Evolutionary conservation across 2,329 filamentous ascomycete genomes (phyloP).

Genomic region (Phyllosticta citriasiana): DNA sequence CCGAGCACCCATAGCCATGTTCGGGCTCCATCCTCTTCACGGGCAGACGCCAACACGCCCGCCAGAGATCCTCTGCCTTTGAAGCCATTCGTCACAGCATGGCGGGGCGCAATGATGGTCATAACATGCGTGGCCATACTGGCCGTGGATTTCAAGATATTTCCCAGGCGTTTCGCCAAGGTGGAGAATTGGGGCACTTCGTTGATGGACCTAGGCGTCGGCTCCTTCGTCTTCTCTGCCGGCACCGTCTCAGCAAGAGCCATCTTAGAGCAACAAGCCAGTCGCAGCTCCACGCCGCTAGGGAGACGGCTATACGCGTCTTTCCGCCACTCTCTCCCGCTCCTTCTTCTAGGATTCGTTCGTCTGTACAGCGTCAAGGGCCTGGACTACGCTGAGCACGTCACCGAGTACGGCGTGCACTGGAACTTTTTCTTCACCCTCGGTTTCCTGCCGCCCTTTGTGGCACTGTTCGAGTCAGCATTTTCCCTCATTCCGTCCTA

Average conservation of each 20-base stretch:
- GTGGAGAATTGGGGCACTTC: constrained; percentile 99
- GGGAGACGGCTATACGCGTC: constrained; percentile 53
- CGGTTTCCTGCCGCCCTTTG: constrained; percentile 76
- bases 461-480: constrained; percentile 69
- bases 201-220: constrained; percentile 96
- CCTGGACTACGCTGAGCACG: constrained; percentile 91
- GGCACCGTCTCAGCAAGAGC: constrained; percentile 83
- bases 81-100: constrained; percentile 87
- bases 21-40: constrained; percentile 17
- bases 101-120: constrained; percentile 84
- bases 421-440: constrained; percentile 99
- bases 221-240: constrained; percentile 92
- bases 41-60: constrained; percentile 13
- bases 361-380: constrained; percentile 85
- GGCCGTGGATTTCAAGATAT: constrained; percentile 91
- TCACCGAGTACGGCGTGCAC: constrained; percentile 94
- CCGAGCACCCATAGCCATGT: constrained; percentile 13
- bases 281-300: constrained; percentile 43
- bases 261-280: constrained; percentile 58
- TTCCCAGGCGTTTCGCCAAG: constrained; percentile 91
- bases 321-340: constrained; percentile 69
- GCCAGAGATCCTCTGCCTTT: constrained; percentile 51
- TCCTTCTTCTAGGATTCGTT: constrained; percentile 69
- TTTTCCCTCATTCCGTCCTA: constrained; percentile 66
- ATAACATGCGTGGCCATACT: constrained; percentile 84